phyloP scores from a whole-genome alignment of 2,329 filamentous ascomycete species.

The Claviceps pazoutovae region DNA sequence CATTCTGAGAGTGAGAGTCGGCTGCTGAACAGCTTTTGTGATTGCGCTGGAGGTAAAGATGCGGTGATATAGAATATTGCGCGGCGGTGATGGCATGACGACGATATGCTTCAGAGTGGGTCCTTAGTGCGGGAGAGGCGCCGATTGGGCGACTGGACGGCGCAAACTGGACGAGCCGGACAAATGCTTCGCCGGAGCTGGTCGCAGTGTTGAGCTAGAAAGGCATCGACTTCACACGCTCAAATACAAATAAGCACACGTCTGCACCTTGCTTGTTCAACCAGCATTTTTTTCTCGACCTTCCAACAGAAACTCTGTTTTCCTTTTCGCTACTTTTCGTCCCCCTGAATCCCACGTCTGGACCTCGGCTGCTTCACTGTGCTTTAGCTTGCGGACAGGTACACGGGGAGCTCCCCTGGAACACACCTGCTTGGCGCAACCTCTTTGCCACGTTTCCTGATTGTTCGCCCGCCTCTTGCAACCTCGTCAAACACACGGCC shows the following conservation, averaged over 20 bases:
- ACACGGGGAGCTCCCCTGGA: not conserved
- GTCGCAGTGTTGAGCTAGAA: not conserved
- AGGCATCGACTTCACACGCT: no score
- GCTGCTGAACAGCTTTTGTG: no score
- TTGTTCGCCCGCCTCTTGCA: not conserved
- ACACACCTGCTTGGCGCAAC: not conserved
- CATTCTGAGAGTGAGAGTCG: constrained; percentile 6
- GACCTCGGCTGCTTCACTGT: not conserved
- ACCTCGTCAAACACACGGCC: not conserved
- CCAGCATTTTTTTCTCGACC: no score
- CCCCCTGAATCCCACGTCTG: not conserved
- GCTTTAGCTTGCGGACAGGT: not conserved
- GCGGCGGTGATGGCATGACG: not conserved
- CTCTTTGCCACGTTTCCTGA: not conserved
- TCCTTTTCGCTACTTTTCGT: no score
- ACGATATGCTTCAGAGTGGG: not conserved
- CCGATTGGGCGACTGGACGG: not conserved
- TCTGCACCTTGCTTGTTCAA: no score
- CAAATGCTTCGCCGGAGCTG: constrained; percentile 6
- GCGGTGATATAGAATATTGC: not conserved
- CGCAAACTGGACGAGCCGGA: not conserved
- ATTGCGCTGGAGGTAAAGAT: not conserved
- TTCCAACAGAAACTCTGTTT: no score
- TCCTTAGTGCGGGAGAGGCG: not conserved
- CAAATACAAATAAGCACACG: no score